Evolutionary conservation across 164 flowering plant genomes (phyloP), one percentile per base, ranked within the genome.

Genomic region (Macadamia integrifolia): DNA sequence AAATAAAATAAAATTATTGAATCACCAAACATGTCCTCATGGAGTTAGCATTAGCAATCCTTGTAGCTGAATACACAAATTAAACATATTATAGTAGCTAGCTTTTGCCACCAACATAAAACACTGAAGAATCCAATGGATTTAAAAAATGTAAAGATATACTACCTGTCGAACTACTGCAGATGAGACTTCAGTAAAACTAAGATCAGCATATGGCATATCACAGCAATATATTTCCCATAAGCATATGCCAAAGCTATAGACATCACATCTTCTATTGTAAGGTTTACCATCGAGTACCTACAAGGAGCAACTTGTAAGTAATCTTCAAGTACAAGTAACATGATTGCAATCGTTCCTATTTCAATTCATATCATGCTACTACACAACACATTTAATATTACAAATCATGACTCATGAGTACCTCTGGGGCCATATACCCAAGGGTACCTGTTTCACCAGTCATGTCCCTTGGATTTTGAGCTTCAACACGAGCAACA

Each of bases 171-270:
- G 80, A 61, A 93, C 98, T 69, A 93, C 98, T 35, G 94, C 96
- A 61, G 91, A 81, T 18, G 98, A 85, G 13, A 90, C 85, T 55
- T 93, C 95, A 2, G 93, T 86, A 74, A 93, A 91, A 72, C 96
- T 93, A 15, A 90, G 89, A 81, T 93, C 75, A 64, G 91, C 81
- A 60, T 89, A 91, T 58, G 98, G 98, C 96, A 91, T 88, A 72
- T 88, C 96, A 53, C 98, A 93, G 71, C 98, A 93, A 72, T 93
- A 93, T 49, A 80, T 85, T 78, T 93, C 98, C 98, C 98, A 93
- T 60, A 93, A 80, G 79, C 98, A 93, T 76, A 93, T 90, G 14
- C 98, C 98, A 71, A 93, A 91, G 69, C 98, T 91, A 74, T 93
- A 93, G 43, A 93, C 98, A 68, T 93, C 98, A 49, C 98, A 93